Evolutionary conservation across 1,139 yeast genomes (phyloP), one percentile per base, ranked within the genome.

Genomic region (Scheffersomyces segobiensis): DNA sequence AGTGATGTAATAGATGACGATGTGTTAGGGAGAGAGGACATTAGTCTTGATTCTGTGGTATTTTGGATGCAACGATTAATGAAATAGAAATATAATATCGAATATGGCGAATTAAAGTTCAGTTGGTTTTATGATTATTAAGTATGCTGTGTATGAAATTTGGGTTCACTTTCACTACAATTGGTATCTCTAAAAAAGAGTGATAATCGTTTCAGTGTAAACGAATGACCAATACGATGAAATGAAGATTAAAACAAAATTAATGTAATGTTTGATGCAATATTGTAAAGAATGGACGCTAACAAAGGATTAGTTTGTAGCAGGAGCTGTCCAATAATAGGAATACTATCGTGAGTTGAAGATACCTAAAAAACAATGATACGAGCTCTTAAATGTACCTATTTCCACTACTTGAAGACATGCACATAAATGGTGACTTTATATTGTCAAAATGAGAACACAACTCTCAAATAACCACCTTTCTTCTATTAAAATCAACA

Each of bases 21-120:
- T 55, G 54, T 61, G 51, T 55, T 57, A 22, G 67, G 65, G 21
- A 60, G 52, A 3, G 67, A 62, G 42, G 61, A 58, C 67, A 64
- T 64, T 50, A 32, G 20, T 24, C n/a, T n/a, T 24, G 26, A 24
- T 12, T 14, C 42, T 32, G 17, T 17, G 7, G 17, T 10, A 32
- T 32, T 10, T 32, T 32, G 42, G 42, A 32, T 32, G 42, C 12
- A 24, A 32, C 17, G 42, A n/a, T n/a, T 32, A 10, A 12, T 12
- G 12, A 32, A 32, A 12, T 3, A 32, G 42, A 32, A 32, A 32
- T 32, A 32, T 32, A 32, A 7, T 32, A 10, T 32, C 42, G 42
- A 14, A 32, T 32, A 10, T 32, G 2, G 17, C 42, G 42, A 4
- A 10, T 32, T 5, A 24, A 24, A 32, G 17, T 32, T 32, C 42